Percentiles rank a stretch among this genome's conserved stretches.
Conservation (phyloP, 305 asterid species). For the Solanum hybrid region DNA sequence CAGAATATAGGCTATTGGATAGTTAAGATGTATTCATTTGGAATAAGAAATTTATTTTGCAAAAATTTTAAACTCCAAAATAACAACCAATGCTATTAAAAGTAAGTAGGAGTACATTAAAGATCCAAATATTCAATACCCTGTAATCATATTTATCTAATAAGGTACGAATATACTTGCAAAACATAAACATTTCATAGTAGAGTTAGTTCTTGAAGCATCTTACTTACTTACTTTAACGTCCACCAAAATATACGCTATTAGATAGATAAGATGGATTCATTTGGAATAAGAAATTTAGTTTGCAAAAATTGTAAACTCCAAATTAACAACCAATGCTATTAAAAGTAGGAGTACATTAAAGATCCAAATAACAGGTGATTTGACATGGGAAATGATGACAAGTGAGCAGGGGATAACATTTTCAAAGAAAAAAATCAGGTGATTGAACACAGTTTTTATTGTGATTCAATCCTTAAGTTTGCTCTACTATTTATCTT, state of each 20-base stretch:
- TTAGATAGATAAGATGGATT: background rate
- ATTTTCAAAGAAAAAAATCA: background rate
- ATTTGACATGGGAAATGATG: background rate
- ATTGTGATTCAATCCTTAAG: background rate
- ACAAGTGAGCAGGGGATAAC: background rate
- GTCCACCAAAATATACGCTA: background rate
- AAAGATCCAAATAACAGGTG: background rate
- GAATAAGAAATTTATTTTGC: background rate
- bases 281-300: background rate
- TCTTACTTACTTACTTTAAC: background rate
- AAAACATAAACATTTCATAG: background rate
- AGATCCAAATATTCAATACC: background rate
- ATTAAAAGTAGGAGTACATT: background rate
- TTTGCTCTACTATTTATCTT: background rate
- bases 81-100: background rate
- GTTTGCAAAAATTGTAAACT: background rate
- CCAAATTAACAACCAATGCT: background rate
- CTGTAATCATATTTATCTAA: background rate
- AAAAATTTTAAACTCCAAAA: background rate
- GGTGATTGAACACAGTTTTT: background rate
- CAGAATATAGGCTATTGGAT: background rate
- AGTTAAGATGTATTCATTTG: background rate
- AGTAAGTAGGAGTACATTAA: background rate
- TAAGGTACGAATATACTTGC: background rate
- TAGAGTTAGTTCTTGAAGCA: background rate